Evolutionary conservation across 805 yeast genomes (phyloP).

Genomic region (Myxozyma udenii): DNA sequence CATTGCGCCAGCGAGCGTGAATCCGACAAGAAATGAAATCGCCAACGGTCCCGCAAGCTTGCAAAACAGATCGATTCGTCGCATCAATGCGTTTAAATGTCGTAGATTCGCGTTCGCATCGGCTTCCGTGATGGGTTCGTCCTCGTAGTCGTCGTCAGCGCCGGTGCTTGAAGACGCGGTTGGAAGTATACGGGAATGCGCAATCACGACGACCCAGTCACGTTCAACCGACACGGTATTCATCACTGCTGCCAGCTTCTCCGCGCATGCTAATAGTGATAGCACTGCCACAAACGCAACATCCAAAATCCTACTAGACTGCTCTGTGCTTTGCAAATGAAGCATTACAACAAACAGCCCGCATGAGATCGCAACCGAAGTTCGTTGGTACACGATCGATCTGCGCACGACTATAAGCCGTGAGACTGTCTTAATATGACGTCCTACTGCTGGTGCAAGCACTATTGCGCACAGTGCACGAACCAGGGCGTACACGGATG

Average conservation of each 20-base stretch:
- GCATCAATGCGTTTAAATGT: constrained; percentile 39
- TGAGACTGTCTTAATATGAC: constrained; percentile 35
- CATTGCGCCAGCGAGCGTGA: constrained; percentile 34
- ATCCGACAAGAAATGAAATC: constrained; percentile 38
- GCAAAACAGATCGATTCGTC: constrained; percentile 43
- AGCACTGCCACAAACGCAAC: constrained; percentile 27
- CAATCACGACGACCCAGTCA: constrained; percentile 44
- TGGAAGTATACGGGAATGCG: no score
- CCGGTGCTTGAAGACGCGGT: constrained; percentile 9
- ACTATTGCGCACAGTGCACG: constrained; percentile 37
- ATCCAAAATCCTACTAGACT: not conserved
- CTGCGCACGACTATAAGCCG: constrained; percentile 38
- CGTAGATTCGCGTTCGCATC: constrained; percentile 28
- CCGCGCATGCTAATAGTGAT: constrained; percentile 40
- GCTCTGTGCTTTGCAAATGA: not conserved
- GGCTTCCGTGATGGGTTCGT: not conserved
- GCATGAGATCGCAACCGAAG: constrained; percentile 36
- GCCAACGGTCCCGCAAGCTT: constrained; percentile 42
- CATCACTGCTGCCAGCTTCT: constrained; percentile 38
- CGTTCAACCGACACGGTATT: constrained; percentile 43
- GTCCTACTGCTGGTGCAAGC: constrained; percentile 36
- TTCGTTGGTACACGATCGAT: constrained; percentile 39
- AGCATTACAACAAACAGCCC: constrained; percentile 30
- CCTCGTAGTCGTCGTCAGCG: no score
- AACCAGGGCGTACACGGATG: constrained; percentile 40